phyloP scores from a whole-genome alignment of 2,329 filamentous ascomycete species.

The Ustilaginoidea virens region DNA sequence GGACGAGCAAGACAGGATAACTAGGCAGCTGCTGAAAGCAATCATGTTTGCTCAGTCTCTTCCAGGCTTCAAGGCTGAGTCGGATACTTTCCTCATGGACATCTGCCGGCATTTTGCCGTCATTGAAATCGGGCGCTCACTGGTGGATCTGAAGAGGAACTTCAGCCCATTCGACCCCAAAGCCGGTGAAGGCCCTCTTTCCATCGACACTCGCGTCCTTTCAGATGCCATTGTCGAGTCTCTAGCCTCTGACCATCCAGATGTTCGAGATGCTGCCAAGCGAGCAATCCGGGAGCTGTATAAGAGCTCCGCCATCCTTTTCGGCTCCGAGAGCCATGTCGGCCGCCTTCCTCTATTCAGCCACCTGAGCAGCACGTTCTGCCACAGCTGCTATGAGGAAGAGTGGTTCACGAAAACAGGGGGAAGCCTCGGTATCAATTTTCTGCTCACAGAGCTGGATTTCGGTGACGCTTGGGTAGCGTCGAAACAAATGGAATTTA shows the following conservation, averaged over 20 bases:
- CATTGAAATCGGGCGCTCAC: constrained; percentile 73
- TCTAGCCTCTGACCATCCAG: constrained; percentile 67
- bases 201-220: constrained; percentile 72
- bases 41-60: constrained; percentile 74
- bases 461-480: constrained; percentile 74
- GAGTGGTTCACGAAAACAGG: constrained; percentile 98
- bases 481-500: constrained; percentile 72
- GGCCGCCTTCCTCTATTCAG: constrained; percentile 72
- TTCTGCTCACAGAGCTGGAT: constrained; percentile 71
- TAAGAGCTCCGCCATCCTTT: constrained; percentile 60
- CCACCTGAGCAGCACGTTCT: constrained; percentile 69
- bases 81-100: constrained; percentile 60
- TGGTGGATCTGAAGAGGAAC: constrained; percentile 64
- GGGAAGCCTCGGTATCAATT: constrained; percentile 77
- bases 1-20: constrained; percentile 60
- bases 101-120: constrained; percentile 83
- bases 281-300: constrained; percentile 64
- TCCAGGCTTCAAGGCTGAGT: constrained; percentile 62
- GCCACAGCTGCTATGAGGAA: constrained; percentile 90
- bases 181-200: constrained; percentile 73
- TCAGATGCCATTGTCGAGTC: constrained; percentile 85
- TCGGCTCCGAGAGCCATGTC: constrained; percentile 58
- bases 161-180: constrained; percentile 70
- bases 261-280: constrained; percentile 72
- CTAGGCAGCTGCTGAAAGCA: constrained; percentile 82